Evolutionary conservation across 208 protist genomes (phyloP), one percentile per base, ranked within the genome.

Genomic region (Leishmania tropica): DNA sequence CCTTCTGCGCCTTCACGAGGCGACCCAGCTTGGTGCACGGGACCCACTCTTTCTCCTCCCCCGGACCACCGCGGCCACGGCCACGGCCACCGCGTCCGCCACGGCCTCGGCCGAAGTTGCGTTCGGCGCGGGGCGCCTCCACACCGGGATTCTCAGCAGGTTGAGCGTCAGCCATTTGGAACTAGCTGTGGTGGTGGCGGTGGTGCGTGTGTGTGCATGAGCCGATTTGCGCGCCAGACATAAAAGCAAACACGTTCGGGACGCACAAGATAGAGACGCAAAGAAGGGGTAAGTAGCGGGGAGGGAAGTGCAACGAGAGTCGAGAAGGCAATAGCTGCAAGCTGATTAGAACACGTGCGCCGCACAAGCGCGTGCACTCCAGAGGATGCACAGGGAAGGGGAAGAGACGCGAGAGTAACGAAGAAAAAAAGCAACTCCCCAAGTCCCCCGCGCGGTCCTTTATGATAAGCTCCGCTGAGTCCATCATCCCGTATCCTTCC

Each of bases 11-110:
- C 90, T 98, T 98, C 81, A 99, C 98, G 28, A 99, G 93, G 86
- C 99, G 97, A 68, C 99, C 99, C 54, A 99, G 97, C 96, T 99
- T 99, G 81, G 99, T 99, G 75, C 98, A 95, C 65, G 99, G 99
- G 0, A 97, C 91, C 99, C 99, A 99, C 75, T 94, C 93, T 80
- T 99, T 87, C 83, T 99, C 88, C 60, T 98, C 93, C 53, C 82
- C 85, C 58, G 89, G 83, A 58, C 91, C 88, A 72, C 90, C 87
- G 54, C 92, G 85, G 47, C 72, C 72, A 76, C 72, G 72, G 19
- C 72, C 72, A 40, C 72, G 72, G 72, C 72, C 72, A 56, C 79
- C 92, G 64, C 81, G 84, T 45, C 89, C 88, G 60, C 92, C 91
- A 70, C 92, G 90, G 31, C 94, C 92, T 85, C 93, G 89, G 35